phyloP scores from a whole-genome alignment of 2,329 filamentous ascomycete species.

The Fusarium sp. region DNA sequence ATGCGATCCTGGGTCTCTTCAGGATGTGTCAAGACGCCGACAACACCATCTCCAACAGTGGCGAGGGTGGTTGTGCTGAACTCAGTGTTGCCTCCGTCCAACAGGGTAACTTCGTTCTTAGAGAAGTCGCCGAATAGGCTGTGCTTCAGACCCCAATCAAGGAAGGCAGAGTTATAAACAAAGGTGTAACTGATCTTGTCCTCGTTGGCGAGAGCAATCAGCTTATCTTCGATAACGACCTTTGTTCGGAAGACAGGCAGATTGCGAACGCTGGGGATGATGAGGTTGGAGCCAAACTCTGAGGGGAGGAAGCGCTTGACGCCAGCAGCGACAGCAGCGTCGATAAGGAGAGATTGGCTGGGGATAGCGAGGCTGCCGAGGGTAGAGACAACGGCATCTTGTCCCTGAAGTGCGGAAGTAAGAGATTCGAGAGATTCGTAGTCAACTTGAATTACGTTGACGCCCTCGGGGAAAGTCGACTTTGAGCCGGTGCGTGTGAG shows the following conservation, averaged over 20 bases:
- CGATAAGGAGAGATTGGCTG: constrained; percentile 60
- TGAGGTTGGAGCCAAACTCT: constrained; percentile 63
- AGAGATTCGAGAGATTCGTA: constrained; percentile 62
- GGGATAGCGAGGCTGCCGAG: constrained; percentile 56
- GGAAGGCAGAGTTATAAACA: constrained; percentile 67
- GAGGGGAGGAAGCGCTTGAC: constrained; percentile 73
- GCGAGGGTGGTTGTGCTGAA: constrained; percentile 64
- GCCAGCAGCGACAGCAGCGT: constrained; percentile 70
- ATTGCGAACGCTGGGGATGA: constrained; percentile 50
- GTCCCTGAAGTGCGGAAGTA: constrained; percentile 63
- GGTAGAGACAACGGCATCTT: constrained; percentile 67
- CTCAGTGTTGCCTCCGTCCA: constrained; percentile 63
- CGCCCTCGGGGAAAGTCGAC: constrained; percentile 50
- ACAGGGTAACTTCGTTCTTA: constrained; percentile 57
- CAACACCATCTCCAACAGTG: constrained; percentile 62
- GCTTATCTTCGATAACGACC: constrained; percentile 55
- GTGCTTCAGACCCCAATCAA: constrained; percentile 66
- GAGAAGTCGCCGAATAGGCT: constrained; percentile 60
- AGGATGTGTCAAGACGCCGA: constrained; percentile 62
- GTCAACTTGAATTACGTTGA: constrained; percentile 54
- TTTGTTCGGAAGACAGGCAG: constrained; percentile 69
- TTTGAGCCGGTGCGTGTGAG: constrained; percentile 58
- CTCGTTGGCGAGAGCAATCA: constrained; percentile 57
- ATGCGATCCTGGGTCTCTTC: constrained; percentile 66
- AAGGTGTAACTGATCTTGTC: constrained; percentile 66